Percentiles rank a stretch among this genome's conserved stretches.
These are phyloP conservation scores for Candida buenavistaensis DNA, from an alignment of 1,139 yeast genomes.

Conservation along the genomic window DNA sequence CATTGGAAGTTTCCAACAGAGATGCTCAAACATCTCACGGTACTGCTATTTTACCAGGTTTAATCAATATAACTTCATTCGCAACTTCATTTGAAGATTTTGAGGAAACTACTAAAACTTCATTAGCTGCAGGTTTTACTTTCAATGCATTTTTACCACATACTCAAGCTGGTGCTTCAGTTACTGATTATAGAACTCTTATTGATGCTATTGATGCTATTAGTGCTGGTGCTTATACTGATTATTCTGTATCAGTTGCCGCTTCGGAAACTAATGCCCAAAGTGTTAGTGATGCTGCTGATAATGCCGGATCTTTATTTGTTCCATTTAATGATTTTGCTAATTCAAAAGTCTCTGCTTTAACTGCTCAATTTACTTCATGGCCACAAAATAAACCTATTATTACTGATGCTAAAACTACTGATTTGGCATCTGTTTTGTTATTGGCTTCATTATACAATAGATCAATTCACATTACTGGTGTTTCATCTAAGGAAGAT, in stretches of 20 bases:
- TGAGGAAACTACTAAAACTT: slow-evolving; percentile 66
- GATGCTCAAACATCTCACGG: slow-evolving; percentile 93
- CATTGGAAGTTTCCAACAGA: slow-evolving; percentile 68
- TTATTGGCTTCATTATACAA: slow-evolving; percentile 86
- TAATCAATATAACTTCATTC: slow-evolving; percentile 78
- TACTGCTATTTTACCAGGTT: slow-evolving; percentile 81
- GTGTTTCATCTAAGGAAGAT: slow-evolving; percentile 80
- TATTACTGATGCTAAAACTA: slow-evolving; percentile 87
- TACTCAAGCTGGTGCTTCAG: slow-evolving; percentile 52
- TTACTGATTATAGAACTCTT: slow-evolving; percentile 66
- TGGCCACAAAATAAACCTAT: slow-evolving; percentile 90
- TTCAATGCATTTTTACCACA: slow-evolving; percentile 81
- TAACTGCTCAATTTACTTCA: slow-evolving; percentile 73
- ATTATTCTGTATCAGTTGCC: slow-evolving; percentile 80
- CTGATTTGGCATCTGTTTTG: slow-evolving; percentile 88
- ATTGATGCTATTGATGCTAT: slow-evolving; percentile 62
- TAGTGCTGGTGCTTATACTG: slow-evolving; percentile 67
- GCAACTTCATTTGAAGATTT: slow-evolving; percentile 69
- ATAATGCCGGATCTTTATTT: slow-evolving; percentile 74
- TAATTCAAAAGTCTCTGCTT: slow-evolving; percentile 67
- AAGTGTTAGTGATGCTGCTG: slow-evolving; percentile 61
- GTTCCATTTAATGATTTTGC: slow-evolving; percentile 78
- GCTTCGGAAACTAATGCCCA: slow-evolving; percentile 72
- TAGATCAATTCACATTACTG: slow-evolving; percentile 86
- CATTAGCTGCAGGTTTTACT: slow-evolving; percentile 87